Evolutionary conservation across 768 basidiomycete genomes (phyloP).

Genomic region (Inosperma sp.): DNA sequence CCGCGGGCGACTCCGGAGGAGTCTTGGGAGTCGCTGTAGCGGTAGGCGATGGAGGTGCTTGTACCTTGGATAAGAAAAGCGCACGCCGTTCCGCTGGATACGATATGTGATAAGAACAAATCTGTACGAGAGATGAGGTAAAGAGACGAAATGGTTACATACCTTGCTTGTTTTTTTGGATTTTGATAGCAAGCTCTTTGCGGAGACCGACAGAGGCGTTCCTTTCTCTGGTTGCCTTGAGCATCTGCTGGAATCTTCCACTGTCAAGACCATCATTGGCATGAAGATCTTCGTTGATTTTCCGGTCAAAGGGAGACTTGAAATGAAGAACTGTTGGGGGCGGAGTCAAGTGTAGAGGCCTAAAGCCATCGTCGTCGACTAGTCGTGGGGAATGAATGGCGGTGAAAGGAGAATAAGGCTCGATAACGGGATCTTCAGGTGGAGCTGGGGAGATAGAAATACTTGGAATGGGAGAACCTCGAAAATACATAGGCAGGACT

Average conservation of each 20-base stretch:
- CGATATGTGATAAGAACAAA: neutral
- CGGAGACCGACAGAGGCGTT: conserved; percentile 54
- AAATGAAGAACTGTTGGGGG: conserved; percentile 45
- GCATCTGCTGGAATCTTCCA: conserved; percentile 58
- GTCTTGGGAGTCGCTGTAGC: conserved; percentile 57
- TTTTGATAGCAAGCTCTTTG: conserved; percentile 69
- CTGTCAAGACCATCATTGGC: conserved; percentile 55
- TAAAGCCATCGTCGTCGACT: conserved; percentile 47
- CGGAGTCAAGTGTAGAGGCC: conserved; percentile 55
- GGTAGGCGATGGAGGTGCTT: conserved; percentile 59
- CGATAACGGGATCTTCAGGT: conserved; percentile 43
- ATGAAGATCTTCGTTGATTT: conserved; percentile 30
- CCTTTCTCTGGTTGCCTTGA: conserved; percentile 57
- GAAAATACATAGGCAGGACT: conserved; percentile 34
- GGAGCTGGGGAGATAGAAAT: conserved; percentile 70
- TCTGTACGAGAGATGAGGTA: neutral
- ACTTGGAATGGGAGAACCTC: conserved; percentile 49
- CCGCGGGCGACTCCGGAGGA: conserved; percentile 64
- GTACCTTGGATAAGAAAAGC: conserved; percentile 68
- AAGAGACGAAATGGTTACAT: conserved; percentile 23
- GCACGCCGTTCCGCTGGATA: conserved; percentile 67
- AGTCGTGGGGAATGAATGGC: conserved; percentile 24
- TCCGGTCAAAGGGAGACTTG: conserved; percentile 44
- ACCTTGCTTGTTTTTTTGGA: conserved; percentile 74
- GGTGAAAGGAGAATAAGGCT: conserved; percentile 65